Percentiles rank a stretch among this genome's conserved stretches.
phyloP scores from a whole-genome alignment of 805 yeast genomes.

The Lipomyces mesembrius region DNA sequence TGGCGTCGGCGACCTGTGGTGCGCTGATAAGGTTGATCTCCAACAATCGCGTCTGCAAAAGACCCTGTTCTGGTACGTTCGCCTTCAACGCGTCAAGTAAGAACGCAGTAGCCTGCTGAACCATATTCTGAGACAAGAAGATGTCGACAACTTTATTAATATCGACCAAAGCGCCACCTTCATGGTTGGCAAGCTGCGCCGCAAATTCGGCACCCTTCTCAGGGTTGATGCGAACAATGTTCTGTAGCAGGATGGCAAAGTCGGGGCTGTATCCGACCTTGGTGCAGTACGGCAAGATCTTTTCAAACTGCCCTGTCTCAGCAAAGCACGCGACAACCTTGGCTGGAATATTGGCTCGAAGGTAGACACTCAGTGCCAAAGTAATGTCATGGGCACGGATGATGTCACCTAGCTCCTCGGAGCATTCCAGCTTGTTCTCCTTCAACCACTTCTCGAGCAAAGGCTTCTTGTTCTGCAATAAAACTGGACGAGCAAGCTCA shows the following conservation, averaged over 20 bases:
- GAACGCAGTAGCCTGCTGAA: slow-evolving; percentile 98
- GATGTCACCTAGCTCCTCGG: slow-evolving; percentile 97
- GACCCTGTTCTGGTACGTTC: slow-evolving; percentile 93
- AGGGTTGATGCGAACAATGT: slow-evolving; percentile 89
- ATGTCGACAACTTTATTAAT: slow-evolving; percentile 89
- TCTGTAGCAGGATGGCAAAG: slow-evolving; percentile 85
- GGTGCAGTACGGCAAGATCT: slow-evolving; percentile 90
- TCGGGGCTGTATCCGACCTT: slow-evolving; percentile 89
- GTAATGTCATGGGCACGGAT: slow-evolving; percentile 86
- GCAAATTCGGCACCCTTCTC: slow-evolving; percentile 99
- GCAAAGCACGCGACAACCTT: slow-evolving; percentile 92
- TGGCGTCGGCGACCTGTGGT: slow-evolving; percentile 99
- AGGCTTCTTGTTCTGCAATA: slow-evolving; percentile 93
- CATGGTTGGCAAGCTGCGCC: slow-evolving; percentile 73
- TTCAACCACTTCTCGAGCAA: slow-evolving; percentile 94
- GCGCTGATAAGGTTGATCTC: slow-evolving; percentile 94
- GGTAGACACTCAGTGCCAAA: slow-evolving; percentile 87
- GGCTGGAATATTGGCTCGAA: slow-evolving; percentile 78
- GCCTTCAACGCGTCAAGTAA: slow-evolving; percentile 91
- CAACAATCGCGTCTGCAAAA: slow-evolving; percentile 88
- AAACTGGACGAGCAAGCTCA: slow-evolving; percentile 92
- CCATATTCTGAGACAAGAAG: slow-evolving; percentile 88
- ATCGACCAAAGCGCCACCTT: slow-evolving; percentile 63
- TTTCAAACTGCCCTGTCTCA: slow-evolving; percentile 94
- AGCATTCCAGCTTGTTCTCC: slow-evolving; percentile 89